phyloP scores from a whole-genome alignment of 75 land plant species.

The Pinus taeda region DNA sequence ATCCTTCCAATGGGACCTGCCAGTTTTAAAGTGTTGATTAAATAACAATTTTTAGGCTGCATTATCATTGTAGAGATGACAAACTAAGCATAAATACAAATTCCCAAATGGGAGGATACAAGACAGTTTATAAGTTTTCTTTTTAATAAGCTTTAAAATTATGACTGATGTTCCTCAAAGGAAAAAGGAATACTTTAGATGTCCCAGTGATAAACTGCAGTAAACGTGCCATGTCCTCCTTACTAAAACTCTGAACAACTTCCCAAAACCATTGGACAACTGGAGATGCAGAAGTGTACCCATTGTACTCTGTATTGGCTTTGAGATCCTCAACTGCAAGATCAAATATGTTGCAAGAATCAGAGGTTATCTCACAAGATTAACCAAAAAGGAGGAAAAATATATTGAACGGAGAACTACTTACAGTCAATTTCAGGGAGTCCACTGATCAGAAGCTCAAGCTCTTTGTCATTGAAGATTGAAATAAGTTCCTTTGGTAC shows the following conservation, averaged over 20 bases:
- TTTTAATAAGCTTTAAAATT: too few relatives aligned
- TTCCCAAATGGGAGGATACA: too few relatives aligned
- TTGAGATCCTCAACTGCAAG: conserved; percentile 27
- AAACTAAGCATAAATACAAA: too few relatives aligned
- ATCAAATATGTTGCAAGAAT: not conserved
- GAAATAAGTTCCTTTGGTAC: conserved; percentile 16
- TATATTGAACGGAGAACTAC: not conserved
- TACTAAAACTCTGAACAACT: conserved; percentile 19
- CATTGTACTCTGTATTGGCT: conserved; percentile 22
- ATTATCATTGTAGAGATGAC: too few relatives aligned
- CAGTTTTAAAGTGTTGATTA: too few relatives aligned
- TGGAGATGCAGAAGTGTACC: conserved; percentile 16
- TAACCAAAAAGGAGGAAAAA: conserved; percentile 1
- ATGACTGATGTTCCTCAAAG: too few relatives aligned
- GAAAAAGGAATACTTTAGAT: conserved; percentile 32
- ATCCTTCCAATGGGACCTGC: conserved; percentile 23
- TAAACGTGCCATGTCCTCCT: conserved; percentile 39
- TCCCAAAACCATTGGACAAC: conserved; percentile 31
- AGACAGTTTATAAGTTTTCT: too few relatives aligned
- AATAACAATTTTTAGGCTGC: too few relatives aligned
- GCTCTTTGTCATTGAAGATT: conserved; percentile 30
- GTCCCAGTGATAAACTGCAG: conserved; percentile 50
- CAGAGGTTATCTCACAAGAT: not conserved
- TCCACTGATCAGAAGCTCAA: conserved; percentile 27
- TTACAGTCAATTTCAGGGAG: conserved; percentile 28